These are phyloP conservation scores for Melastoma candidum DNA, from an alignment of 441 rosid species.

Conservation along the genomic window DNA sequence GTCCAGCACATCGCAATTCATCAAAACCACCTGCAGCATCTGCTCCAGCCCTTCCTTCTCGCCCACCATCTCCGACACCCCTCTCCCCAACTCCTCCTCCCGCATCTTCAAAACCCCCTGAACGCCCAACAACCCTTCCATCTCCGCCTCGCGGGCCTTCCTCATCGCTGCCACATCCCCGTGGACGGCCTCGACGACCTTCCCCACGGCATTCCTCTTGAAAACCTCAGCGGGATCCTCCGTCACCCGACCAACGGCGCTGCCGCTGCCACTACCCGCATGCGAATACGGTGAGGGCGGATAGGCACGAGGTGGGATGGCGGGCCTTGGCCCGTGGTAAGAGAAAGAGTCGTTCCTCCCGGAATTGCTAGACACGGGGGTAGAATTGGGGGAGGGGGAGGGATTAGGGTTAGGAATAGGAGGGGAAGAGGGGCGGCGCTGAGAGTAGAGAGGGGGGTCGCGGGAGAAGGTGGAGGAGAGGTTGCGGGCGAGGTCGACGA, in stretches of 20 bases:
- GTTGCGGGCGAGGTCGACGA: conserved; percentile 59
- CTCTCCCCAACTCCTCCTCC: conserved; percentile 52
- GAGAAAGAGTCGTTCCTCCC: no score
- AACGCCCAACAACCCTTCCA: conserved; percentile 61
- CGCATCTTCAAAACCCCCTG: conserved; percentile 60
- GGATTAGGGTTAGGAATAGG: conserved; percentile 2
- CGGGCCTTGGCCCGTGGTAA: conserved; percentile 10
- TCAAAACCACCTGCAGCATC: conserved; percentile 72
- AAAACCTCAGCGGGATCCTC: conserved; percentile 72
- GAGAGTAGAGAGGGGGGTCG: conserved; percentile 89
- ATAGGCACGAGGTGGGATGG: conserved; percentile 26
- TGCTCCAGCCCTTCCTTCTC: conserved; percentile 79
- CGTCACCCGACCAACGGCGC: conserved; percentile 20
- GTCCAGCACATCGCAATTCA: conserved; percentile 67
- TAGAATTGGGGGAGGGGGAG: neutral
- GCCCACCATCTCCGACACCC: conserved; percentile 69
- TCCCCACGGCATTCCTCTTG: conserved; percentile 57
- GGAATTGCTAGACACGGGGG: no score
- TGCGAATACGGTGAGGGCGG: conserved; percentile 53
- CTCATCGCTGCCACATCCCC: conserved; percentile 54
- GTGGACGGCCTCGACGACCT: conserved; percentile 68
- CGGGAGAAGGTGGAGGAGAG: conserved; percentile 47
- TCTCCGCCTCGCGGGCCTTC: conserved; percentile 64
- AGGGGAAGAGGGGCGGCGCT: conserved; percentile 39
- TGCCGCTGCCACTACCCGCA: neutral